Evolutionary conservation across 2,329 filamentous ascomycete species (phyloP), one percentile per base, ranked within the genome.

Genomic region (Colletotrichum shisoi): DNA sequence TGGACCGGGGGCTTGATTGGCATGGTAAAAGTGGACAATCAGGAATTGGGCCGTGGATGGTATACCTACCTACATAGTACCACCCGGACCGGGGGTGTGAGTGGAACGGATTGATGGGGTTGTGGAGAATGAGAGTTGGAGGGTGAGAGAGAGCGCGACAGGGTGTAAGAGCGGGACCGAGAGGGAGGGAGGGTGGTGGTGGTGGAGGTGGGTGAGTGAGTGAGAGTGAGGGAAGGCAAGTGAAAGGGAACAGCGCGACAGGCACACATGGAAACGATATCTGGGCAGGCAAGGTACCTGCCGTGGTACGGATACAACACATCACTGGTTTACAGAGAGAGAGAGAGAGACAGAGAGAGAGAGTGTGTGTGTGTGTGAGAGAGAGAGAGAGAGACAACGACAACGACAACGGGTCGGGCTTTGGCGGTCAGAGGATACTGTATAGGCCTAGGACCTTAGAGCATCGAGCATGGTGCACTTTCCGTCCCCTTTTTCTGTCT

Each of bases 1-100:
- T 60, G 52, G 40, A 37, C 52, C 21, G 39, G 53, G 44, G 60
- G 39, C 63, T 31, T 63, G 60, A 37, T 67, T 63, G 59, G 63
- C 13, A 67, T 44, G 4, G 51, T 37, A 21, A 27, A 57, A 34
- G 58, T 63, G 64, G 63, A 34, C 6, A 46, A 34, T 27, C 57
- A 49, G 21, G 58, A 63, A 67, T 54, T 68, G 59, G 59, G 42
- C 24, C 24, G 27, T 57, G 15, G 53, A n/a, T 24, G 13, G 40
- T 39, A 39, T 31, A 24, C n/a, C n/a, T 13, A 40, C 40, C n/a
- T 27, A 52, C n/a, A n/a, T n/a, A n/a, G n/a, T n/a, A n/a, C 42
- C 19, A 31, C 48, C 59, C 45, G 58, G 39, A 44, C 19, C 11
- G 46, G 48, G 59, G 67, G 49, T 34, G 45, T 57, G 39, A 17